Conservation (phyloP, 352 stramenopile genomes). For the Phytophthora citricola region DNA sequence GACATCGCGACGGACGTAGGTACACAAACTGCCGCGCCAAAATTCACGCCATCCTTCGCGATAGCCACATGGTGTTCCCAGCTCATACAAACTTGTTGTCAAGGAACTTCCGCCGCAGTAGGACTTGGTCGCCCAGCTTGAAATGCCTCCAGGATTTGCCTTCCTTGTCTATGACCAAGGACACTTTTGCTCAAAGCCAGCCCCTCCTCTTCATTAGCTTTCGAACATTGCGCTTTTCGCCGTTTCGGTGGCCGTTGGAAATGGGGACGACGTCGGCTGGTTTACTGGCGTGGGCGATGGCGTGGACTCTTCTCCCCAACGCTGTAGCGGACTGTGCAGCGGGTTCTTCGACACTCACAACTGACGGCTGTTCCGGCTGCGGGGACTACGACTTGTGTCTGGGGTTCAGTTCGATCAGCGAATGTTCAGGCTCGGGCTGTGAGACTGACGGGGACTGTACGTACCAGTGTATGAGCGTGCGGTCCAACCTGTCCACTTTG, state of each 20-base stretch:
- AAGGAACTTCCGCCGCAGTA: background rate
- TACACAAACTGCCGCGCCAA: constrained; percentile 16
- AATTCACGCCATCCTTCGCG: constrained; percentile 27
- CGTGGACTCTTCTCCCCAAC: constrained; percentile 5
- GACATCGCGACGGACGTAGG: constrained; percentile 12
- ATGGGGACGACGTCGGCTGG: constrained; percentile 19
- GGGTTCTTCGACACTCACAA: constrained; percentile 34
- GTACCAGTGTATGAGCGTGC: constrained; percentile 32
- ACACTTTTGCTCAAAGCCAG: background rate
- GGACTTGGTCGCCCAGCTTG: constrained; percentile 12
- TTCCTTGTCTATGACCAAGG: constrained; percentile 18
- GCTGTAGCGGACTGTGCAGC: constrained; percentile 24
- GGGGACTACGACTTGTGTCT: constrained; percentile 31
- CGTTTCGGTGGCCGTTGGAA: constrained; percentile 19
- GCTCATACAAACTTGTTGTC: background rate
- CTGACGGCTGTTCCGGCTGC: constrained; percentile 33
- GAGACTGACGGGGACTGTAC: constrained; percentile 30
- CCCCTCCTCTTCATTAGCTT: constrained; percentile 22
- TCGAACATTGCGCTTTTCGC: constrained; percentile 7
- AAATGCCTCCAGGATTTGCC: constrained; percentile 29
- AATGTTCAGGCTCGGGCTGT: constrained; percentile 32
- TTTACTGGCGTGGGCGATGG: constrained; percentile 2
- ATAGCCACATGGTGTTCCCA: constrained; percentile 6
- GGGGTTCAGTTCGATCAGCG: constrained; percentile 23
- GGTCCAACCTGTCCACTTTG: constrained; percentile 19